Evolutionary conservation across 2,329 filamentous ascomycete species (phyloP), one percentile per base, ranked within the genome.

Genomic region (Sporothrix brunneoviolacea): DNA sequence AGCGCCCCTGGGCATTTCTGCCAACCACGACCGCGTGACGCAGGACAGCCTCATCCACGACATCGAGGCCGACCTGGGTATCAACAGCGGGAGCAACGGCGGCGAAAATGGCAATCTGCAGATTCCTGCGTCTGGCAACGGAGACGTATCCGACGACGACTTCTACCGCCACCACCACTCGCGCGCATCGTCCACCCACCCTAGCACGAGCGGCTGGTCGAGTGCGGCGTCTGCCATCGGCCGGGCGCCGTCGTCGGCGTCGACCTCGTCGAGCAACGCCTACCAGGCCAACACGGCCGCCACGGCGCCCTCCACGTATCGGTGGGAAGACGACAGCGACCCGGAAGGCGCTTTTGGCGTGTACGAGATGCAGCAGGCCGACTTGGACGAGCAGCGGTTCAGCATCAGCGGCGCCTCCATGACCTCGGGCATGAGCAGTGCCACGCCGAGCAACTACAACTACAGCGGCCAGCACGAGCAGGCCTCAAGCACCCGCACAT

Each of bases 311-410:
- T 62, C 65, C 4, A 60, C 65, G 2, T 66, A 68, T 56, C 58
- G 65, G 43, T 68, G 70, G 55, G 68, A 74, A 32, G 71, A 76
- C 24, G 89, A 94, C 44, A 94, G 89, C 62, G 91, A 97, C 62
- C 82, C 86, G 0, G 91, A 96, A 65, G 91, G 86, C 18, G 83
- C 86, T 35, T 88, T 88, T 54, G 91, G 93, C 15, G 70, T 94
- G 46, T 79, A 87, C 62, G 90, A 90, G 57, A 82, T 97, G 77
- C 82, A 83, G 52, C 81, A 91, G 68, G 90, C 89, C 4, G 89
- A 95, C 54, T 80, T 89, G 64, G 87, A 94, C 53, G 81, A 83
- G 45, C 80, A 82, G 44, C 75, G 79, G 51, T 77, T 79, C 58
- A 82, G 79, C 60, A 35, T 52, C 36, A 73, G 76, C 57, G 68